Evolutionary conservation across 306 rosid species (phyloP), one percentile per base, ranked within the genome.

Genomic region (Acmispon strigosus): DNA sequence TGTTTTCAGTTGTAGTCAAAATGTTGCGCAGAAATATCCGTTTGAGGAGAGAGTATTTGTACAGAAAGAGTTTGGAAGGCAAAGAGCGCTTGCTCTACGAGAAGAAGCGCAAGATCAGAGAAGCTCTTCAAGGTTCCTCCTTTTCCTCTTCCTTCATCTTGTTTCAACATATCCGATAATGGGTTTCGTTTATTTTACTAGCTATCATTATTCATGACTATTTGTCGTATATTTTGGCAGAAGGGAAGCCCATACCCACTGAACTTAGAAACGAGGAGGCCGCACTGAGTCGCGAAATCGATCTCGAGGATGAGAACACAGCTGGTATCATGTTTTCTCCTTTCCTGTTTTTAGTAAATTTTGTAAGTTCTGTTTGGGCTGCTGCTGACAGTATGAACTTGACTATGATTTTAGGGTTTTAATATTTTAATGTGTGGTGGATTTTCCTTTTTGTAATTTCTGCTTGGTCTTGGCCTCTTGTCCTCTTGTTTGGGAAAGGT

Each of bases 211-310:
- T 19, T 14, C n/a, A 7, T 12, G 24, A 48, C 36, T 22, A 0
- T 0, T 12, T 53, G 17, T 20, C 4, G 29, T 56, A 6, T 69
- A 12, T 73, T 24, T 74, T 58, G 76, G 37, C 80, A 94, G 98
- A 90, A 81, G 97, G 97, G 14, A 90, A 87, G 36, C 92, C 96
- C 0, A 86, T 94, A 64, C 97, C 98, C 27, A 94, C 96, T 58
- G 98, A 94, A 81, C 95, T 94, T 6, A 80, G 92, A 13, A 94
- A 89, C 10, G 98, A 90, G 79, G 98, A 94, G 76, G 97, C 89
- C 0, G 85, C 87, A 6, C 92, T 94, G 78, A 95, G 96, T 13
- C 86, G 85, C 4, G 86, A 89, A 75, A 90, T 94, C 44, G 97
- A 94, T 63, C 87, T 90, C 1, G 98, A 87, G 73, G 97, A 94